Conservation (phyloP, 208 protist species). For the Acanthamoeba castellanii region DNA sequence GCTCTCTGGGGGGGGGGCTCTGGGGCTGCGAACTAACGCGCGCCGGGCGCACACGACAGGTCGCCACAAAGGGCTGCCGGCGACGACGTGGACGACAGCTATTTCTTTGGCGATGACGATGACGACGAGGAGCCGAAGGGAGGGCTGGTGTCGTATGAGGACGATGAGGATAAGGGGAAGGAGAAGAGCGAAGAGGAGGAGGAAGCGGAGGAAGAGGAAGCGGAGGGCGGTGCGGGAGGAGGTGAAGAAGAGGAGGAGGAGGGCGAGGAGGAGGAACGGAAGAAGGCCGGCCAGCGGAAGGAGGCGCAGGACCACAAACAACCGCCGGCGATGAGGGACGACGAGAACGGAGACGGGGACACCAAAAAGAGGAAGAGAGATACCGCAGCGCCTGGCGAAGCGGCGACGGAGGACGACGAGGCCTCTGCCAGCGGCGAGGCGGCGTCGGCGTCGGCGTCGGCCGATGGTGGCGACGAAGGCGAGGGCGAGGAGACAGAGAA, state of each 20-base stretch:
- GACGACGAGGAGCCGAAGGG: slow-evolving; percentile 33
- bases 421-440: background rate
- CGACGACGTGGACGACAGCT: slow-evolving; percentile 45
- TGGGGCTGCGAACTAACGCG: too few species aligned
- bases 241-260: background rate
- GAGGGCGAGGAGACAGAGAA: background rate
- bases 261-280: background rate
- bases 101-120: slow-evolving; percentile 32
- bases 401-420: background rate
- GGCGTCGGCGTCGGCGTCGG: background rate
- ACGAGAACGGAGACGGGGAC: background rate
- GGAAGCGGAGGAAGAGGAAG: background rate
- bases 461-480: background rate
- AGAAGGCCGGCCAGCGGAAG: background rate
- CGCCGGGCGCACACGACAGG: background rate
- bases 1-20: too few species aligned
- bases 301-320: slow-evolving; percentile 16
- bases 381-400: background rate
- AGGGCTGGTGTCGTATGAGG: slow-evolving; percentile 27
- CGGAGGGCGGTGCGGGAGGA: background rate
- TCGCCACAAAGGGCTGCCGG: slow-evolving; percentile 25
- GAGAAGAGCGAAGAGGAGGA: background rate
- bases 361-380: slow-evolving; percentile 29
- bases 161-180: slow-evolving; percentile 20
- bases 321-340: slow-evolving; percentile 45